Conservation (phyloP, 768 basidiomycete genomes). For the Gloeostereum incarnatum region DNA sequence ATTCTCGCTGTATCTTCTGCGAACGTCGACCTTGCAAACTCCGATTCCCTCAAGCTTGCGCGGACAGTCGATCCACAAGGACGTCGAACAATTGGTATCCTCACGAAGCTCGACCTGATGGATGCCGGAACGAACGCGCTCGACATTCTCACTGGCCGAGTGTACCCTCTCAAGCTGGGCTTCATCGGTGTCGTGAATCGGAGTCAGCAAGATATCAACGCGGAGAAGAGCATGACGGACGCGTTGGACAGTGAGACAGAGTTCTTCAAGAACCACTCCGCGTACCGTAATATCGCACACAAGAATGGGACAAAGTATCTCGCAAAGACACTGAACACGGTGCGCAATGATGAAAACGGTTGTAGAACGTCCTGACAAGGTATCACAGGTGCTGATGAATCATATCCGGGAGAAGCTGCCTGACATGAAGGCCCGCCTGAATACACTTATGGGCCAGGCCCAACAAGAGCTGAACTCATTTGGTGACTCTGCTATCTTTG, state of each 20-base stretch:
- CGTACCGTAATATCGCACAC: conserved; percentile 92
- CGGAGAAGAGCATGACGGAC: conserved; percentile 76
- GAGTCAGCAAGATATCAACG: conserved; percentile 95
- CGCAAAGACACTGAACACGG: conserved; percentile 90
- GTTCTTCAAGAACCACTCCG: conserved; percentile 84
- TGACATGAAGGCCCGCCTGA: conserved; percentile 97
- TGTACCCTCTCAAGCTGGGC: conserved; percentile 96
- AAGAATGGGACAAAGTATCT: conserved; percentile 97
- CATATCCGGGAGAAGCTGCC: conserved; percentile 98
- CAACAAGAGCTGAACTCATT: conserved; percentile 97
- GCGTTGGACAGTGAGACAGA: conserved; percentile 81
- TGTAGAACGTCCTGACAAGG: too few species aligned
- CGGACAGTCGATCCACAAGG: conserved; percentile 94
- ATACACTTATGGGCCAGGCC: conserved; percentile 97
- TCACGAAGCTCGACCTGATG: conserved; percentile 98
- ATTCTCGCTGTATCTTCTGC: conserved; percentile 96
- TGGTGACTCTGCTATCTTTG: conserved; percentile 87
- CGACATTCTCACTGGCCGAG: conserved; percentile 91
- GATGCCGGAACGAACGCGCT: conserved; percentile 97
- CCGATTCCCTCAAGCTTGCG: conserved; percentile 94
- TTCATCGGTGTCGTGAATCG: conserved; percentile 98
- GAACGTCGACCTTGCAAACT: conserved; percentile 98
- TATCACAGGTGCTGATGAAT: conserved; percentile 83
- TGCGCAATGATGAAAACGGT: conserved; percentile 26
- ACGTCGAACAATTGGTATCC: conserved; percentile 89